phyloP scores from a whole-genome alignment of 2,329 filamentous ascomycete genomes.

The Arachnomyces sp. region DNA sequence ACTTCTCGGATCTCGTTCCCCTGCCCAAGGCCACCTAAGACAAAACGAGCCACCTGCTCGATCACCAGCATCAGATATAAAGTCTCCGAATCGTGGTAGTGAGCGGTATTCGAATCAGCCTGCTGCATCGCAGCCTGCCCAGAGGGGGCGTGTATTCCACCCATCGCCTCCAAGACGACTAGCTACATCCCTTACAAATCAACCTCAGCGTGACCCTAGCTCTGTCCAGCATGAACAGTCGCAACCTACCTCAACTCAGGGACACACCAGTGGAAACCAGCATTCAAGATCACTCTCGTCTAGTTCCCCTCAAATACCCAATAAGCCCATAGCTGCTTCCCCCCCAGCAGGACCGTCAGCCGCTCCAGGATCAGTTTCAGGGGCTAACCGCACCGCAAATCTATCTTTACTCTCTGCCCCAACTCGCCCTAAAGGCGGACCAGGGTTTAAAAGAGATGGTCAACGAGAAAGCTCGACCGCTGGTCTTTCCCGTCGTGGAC shows the following conservation, averaged over 20 bases:
- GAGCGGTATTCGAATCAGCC: background rate
- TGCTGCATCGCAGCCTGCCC: constrained; percentile 10
- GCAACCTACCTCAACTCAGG: too few relatives aligned
- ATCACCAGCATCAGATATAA: constrained; percentile 11
- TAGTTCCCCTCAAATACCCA: constrained; percentile 24
- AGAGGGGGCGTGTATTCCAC: background rate
- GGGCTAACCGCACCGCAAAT: constrained; percentile 31
- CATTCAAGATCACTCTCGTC: constrained; percentile 3
- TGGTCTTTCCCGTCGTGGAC: constrained; percentile 28
- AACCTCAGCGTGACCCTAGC: background rate
- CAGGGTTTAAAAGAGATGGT: constrained; percentile 21
- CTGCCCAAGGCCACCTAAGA: constrained; percentile 13
- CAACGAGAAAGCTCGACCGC: constrained; percentile 26
- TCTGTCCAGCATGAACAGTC: too few relatives aligned
- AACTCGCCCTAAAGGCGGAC: constrained; percentile 39
- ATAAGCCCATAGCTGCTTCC: constrained; percentile 16
- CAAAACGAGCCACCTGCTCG: constrained; percentile 8
- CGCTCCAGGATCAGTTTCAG: constrained; percentile 25
- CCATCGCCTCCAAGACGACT: constrained; percentile 10
- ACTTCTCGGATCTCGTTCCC: constrained; percentile 18
- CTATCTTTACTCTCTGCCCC: constrained; percentile 39
- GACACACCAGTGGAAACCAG: background rate
- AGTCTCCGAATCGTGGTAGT: constrained; percentile 5
- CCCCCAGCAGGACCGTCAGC: constrained; percentile 34
- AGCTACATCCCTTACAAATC: constrained; percentile 1